Conservation (phyloP, 164 flowering plant species). For the Magnolia kwangsiensis region DNA sequence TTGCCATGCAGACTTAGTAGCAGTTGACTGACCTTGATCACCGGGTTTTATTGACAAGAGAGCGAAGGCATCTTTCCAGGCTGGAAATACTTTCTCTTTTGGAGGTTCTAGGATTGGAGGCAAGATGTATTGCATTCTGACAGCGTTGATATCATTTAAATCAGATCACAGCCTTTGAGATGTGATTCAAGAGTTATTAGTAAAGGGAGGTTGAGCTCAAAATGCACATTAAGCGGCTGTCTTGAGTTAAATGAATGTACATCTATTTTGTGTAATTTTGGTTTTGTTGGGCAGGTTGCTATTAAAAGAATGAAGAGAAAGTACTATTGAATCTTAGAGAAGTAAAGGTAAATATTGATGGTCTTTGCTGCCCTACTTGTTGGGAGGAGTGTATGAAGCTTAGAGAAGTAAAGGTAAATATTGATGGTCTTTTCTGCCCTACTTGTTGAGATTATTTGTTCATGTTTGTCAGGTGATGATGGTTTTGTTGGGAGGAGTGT, state of each 20-base stretch:
- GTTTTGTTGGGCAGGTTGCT: slow-evolving; percentile 62
- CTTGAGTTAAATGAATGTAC: background rate
- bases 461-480: background rate
- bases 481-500: slow-evolving; percentile 97
- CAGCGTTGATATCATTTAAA: slow-evolving; percentile 5
- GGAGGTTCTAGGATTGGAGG: slow-evolving; percentile 4
- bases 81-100: background rate
- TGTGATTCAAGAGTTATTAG: slow-evolving; percentile 15
- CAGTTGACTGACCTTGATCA: slow-evolving; percentile 10
- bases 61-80: slow-evolving; percentile 1
- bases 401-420: slow-evolving; percentile 92
- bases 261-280: background rate
- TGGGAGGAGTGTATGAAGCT: slow-evolving; percentile 98
- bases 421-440: background rate
- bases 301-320: slow-evolving; percentile 94
- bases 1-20: slow-evolving; percentile 21
- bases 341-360: slow-evolving; percentile 65
- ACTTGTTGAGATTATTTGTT: background rate
- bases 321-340: slow-evolving; percentile 90
- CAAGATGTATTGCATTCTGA: slow-evolving; percentile 30
- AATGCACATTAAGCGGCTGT: background rate
- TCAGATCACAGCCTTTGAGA: slow-evolving; percentile 12
- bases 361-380: background rate
- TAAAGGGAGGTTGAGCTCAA: slow-evolving; percentile 41
- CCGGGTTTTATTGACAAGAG: background rate